Evolutionary conservation across 1,139 yeast species (phyloP).

Genomic region (Blastobotrys buckinghamii): DNA sequence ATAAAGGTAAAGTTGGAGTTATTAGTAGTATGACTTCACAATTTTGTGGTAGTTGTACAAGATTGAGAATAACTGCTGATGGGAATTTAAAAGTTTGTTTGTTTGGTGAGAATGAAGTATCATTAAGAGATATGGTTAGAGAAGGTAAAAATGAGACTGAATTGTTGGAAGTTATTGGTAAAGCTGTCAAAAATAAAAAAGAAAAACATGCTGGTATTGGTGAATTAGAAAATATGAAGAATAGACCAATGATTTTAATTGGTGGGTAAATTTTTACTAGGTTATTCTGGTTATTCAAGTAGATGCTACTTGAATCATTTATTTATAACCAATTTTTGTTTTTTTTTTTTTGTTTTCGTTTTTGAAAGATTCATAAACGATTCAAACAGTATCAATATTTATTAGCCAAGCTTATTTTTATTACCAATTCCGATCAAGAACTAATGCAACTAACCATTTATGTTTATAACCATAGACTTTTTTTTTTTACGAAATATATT

Average conservation of each 20-base stretch:
- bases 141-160: constrained; percentile 31
- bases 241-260: constrained; percentile 49
- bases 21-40: constrained; percentile 49
- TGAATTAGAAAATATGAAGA: constrained; percentile 40
- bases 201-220: constrained; percentile 47
- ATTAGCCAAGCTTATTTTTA: too few relatives aligned
- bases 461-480: too few relatives aligned
- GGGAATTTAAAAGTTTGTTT: constrained; percentile 49
- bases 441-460: too few relatives aligned
- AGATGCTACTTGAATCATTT: too few relatives aligned
- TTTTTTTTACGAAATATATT: too few relatives aligned
- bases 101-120: constrained; percentile 47
- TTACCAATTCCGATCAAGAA: too few relatives aligned
- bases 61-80: constrained; percentile 45
- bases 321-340: too few relatives aligned
- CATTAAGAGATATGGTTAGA: constrained; percentile 41
- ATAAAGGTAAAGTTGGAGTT: constrained; percentile 42
- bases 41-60: constrained; percentile 45
- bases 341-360: too few relatives aligned
- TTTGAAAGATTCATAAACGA: too few relatives aligned
- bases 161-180: constrained; percentile 37
- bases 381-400: too few relatives aligned
- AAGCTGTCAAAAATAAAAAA: constrained; percentile 41
- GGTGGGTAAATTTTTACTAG: constrained; percentile 37
- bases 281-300: too few relatives aligned